These are phyloP conservation scores for Fusarium sp. DNA, from an alignment of 2,329 filamentous ascomycete genomes.

Conservation along the genomic window DNA sequence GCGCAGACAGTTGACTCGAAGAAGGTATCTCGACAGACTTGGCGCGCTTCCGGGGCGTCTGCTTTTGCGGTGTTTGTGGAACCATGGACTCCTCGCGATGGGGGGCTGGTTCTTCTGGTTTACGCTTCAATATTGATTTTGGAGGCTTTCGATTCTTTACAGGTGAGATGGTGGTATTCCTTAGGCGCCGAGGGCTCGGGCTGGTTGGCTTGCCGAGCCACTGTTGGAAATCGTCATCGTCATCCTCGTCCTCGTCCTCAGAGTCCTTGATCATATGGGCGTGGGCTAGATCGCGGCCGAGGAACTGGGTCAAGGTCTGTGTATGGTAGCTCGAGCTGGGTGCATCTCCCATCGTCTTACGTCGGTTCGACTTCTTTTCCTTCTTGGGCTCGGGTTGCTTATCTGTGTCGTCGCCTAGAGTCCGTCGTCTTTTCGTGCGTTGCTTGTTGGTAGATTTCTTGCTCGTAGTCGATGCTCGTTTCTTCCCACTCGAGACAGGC, in stretches of 20 bases:
- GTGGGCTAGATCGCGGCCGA: slow-evolving; percentile 39
- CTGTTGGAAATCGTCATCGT: slow-evolving; percentile 47
- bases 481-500: slow-evolving; percentile 42
- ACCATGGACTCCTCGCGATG: slow-evolving; percentile 51
- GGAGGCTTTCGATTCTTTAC: slow-evolving; percentile 30
- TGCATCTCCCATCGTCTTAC: slow-evolving; percentile 50
- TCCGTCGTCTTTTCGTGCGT: slow-evolving; percentile 45
- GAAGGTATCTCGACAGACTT: slow-evolving; percentile 57
- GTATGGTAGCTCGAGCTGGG: slow-evolving; percentile 53
- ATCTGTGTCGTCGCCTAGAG: slow-evolving; percentile 42
- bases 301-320: slow-evolving; percentile 57
- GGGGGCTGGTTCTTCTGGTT: slow-evolving; percentile 7
- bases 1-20: slow-evolving; percentile 53
- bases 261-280: slow-evolving; percentile 51
- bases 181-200: slow-evolving; percentile 40
- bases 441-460: slow-evolving; percentile 24
- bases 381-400: slow-evolving; percentile 34
- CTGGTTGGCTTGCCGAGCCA: slow-evolving; percentile 49
- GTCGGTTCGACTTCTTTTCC: slow-evolving; percentile 34
- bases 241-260: slow-evolving; percentile 55
- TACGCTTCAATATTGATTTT: slow-evolving; percentile 32
- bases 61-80: slow-evolving; percentile 56
- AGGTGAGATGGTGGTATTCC: slow-evolving; percentile 18
- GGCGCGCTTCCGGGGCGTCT: slow-evolving; percentile 53
- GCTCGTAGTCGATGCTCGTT: slow-evolving; percentile 31